Evolutionary conservation across 2,329 filamentous ascomycete species (phyloP), one percentile per base, ranked within the genome.

Genomic region (Trichoderma cornu-damae): DNA sequence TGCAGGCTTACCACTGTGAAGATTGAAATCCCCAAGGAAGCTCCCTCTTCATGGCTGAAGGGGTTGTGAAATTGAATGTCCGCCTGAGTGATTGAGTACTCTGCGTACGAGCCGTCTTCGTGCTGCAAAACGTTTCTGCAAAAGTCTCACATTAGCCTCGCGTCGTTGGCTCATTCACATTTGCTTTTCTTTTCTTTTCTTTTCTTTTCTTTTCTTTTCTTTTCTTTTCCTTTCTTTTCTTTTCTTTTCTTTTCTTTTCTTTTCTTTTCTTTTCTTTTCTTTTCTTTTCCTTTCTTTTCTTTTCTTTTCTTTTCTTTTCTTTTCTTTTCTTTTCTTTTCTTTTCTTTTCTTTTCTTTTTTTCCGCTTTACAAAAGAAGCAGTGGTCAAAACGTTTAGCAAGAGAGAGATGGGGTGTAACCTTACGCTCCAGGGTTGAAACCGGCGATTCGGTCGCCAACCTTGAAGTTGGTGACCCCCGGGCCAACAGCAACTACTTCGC

Each of bases 381-480:
- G n/a, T n/a, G n/a, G n/a, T n/a, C n/a, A n/a, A n/a, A n/a, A n/a
- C n/a, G n/a, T n/a, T n/a, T n/a, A n/a, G n/a, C n/a, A n/a, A n/a
- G n/a, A n/a, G n/a, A n/a, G n/a, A n/a, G n/a, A n/a, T n/a, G n/a
- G n/a, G n/a, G n/a, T n/a, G n/a, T n/a, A n/a, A 12, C 26, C 52
- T 47, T 35, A 55, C 52, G 58, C 53, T 24, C 75, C 76, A 49
- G 77, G 73, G 1, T 60, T 64, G 11, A 72, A 62, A 4, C 78
- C 79, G 22, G 67, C 65, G 30, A 80, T 68, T 38, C 78, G 72
- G 59, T 82, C 79, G 2, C 79, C 79, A 53, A 72, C 73, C 63
- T 72, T 72, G 59, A 78, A 74, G 5, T 64, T 56, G 14, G 67
- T 74, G 18, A 77, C 73, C 32, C 70, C 71, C 3, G 63, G 54